These are phyloP conservation scores for Fomes fomentarius DNA, from an alignment of 1,284 basidiomycete genomes.

Conservation along the genomic window DNA sequence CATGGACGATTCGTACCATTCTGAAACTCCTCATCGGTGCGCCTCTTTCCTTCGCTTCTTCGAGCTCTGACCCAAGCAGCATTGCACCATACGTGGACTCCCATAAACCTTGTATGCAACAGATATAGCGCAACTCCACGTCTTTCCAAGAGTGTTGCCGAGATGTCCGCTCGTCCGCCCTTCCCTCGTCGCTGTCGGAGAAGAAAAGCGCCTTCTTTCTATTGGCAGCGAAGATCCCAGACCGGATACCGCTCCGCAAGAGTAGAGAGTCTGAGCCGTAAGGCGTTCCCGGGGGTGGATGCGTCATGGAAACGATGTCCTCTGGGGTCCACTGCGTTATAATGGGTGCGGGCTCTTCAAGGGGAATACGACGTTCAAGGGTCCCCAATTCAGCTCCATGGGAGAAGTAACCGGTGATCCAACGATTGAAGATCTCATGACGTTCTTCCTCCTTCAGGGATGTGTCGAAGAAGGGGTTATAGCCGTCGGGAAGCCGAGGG, in stretches of 20 bases:
- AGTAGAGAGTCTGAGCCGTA: conserved; percentile 10
- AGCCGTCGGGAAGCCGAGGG: neutral
- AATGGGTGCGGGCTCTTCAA: conserved; percentile 2
- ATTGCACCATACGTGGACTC: conserved; percentile 9
- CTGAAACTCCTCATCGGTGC: neutral
- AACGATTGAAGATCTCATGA: conserved; percentile 1
- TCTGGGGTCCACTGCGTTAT: conserved; percentile 14
- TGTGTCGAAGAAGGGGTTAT: conserved; percentile 12
- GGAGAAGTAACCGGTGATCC: conserved; percentile 16
- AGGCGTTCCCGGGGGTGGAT: neutral
- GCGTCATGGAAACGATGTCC: neutral
- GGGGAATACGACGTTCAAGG: neutral
- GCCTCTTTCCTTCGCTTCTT: neutral
- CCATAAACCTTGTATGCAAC: conserved; percentile 13
- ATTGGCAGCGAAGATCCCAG: conserved; percentile 5
- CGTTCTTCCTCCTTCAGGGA: conserved; percentile 1
- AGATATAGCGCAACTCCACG: conserved; percentile 13
- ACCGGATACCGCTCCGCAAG: neutral
- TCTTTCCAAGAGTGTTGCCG: neutral
- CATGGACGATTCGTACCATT: neutral
- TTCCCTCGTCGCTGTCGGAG: neutral
- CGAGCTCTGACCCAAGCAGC: neutral
- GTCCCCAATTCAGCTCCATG: conserved; percentile 12
- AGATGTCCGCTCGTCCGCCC: neutral
- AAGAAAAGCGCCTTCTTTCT: conserved; percentile 1